Conservation (phyloP, 805 yeast genomes). For the Starmera quercuum region DNA sequence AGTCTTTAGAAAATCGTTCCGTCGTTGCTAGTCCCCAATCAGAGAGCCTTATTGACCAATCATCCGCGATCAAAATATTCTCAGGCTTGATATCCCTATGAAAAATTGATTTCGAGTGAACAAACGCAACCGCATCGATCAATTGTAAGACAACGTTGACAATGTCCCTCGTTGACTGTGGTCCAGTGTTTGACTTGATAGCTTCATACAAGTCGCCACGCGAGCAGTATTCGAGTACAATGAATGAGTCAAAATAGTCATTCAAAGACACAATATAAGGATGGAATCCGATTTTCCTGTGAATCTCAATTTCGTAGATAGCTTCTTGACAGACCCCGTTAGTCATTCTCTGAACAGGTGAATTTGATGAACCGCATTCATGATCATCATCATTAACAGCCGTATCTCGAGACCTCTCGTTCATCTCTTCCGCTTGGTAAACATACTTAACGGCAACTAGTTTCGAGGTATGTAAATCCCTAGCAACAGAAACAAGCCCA, state of each 20-base stretch:
- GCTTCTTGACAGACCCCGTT: constrained; percentile 49
- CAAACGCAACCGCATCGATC: constrained; percentile 66
- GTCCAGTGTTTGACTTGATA: constrained; percentile 53
- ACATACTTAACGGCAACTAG: constrained; percentile 85
- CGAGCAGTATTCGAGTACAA: constrained; percentile 76
- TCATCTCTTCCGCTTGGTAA: constrained; percentile 45
- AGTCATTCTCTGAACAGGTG: constrained; percentile 23
- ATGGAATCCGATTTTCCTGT: constrained; percentile 52
- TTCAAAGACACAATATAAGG: constrained; percentile 50
- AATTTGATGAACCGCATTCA: constrained; percentile 28
- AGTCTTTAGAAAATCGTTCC: constrained; percentile 48
- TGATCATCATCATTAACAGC: constrained; percentile 16
- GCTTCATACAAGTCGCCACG: constrained; percentile 86
- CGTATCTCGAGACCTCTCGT: constrained; percentile 21
- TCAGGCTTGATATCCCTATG: constrained; percentile 82
- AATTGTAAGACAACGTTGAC: constrained; percentile 53
- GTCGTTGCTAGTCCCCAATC: constrained; percentile 72
- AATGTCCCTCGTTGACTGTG: constrained; percentile 37
- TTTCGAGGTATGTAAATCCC: constrained; percentile 43
- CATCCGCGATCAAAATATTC: constrained; percentile 51
- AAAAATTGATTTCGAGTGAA: constrained; percentile 66
- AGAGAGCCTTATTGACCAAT: constrained; percentile 54
- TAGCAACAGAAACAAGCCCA: constrained; percentile 85
- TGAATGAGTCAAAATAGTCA: constrained; percentile 59
- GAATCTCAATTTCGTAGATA: constrained; percentile 59